Conservation (phyloP, 164 flowering plant species). For the Dillenia turbinata region DNA sequence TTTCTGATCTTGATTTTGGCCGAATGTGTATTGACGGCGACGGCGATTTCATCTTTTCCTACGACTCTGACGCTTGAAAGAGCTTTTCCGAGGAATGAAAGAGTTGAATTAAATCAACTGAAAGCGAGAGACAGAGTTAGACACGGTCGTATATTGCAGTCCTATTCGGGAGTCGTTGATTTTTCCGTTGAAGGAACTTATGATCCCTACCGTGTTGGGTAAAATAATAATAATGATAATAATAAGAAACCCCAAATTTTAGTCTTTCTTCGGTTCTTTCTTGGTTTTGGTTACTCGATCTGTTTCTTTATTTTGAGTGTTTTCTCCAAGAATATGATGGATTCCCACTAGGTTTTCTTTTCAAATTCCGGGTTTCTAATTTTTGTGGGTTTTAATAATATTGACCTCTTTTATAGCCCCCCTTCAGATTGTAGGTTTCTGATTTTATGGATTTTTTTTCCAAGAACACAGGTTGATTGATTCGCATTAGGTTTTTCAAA, state of each 20-base stretch:
- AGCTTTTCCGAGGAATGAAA: constrained; percentile 41
- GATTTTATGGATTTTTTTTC: not conserved
- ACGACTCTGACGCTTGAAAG: constrained; percentile 57
- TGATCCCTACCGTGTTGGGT: constrained; percentile 83
- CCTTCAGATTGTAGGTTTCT: not conserved
- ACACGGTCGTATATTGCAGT: constrained; percentile 67
- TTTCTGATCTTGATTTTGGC: constrained; percentile 16
- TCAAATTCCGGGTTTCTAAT: not conserved
- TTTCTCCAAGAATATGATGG: no score
- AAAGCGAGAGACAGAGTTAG: constrained; percentile 55
- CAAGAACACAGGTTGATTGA: no score
- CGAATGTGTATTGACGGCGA: constrained; percentile 16
- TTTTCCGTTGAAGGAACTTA: constrained; percentile 67
- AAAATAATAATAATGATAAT: constrained; percentile 11
- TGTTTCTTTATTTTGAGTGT: constrained; percentile 1
- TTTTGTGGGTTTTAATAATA: not conserved
- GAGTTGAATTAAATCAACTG: constrained; percentile 41
- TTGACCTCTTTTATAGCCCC: not conserved
- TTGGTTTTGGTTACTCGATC: not conserved
- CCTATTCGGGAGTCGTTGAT: constrained; percentile 58
- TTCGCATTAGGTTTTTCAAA: no score
- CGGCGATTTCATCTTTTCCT: constrained; percentile 27
- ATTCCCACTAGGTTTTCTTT: not conserved
- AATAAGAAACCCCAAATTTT: not conserved
- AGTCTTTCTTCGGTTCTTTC: not conserved